Evolutionary conservation across 495 filamentous ascomycete species (phyloP).

Genomic region (Schizothecium vesticola): DNA sequence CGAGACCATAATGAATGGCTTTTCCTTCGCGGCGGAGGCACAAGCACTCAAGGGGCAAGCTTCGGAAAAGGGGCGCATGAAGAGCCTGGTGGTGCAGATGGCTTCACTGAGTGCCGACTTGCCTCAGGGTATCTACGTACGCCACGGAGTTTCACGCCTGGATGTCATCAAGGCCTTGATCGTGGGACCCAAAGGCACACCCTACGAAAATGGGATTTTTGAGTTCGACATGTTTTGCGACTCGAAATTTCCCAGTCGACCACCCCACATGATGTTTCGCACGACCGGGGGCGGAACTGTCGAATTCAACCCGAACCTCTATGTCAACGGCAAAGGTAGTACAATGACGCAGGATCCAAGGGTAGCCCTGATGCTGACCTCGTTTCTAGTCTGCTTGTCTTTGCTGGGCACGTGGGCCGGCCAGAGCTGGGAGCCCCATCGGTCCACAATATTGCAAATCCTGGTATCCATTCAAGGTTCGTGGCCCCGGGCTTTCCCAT

Average conservation of each 20-base stretch:
- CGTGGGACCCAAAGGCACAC: constrained; percentile 50
- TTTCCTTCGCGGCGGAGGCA: constrained; percentile 19
- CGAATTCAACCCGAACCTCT: constrained; percentile 57
- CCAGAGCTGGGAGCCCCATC: constrained; percentile 45
- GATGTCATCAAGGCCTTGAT: constrained; percentile 58
- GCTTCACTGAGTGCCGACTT: constrained; percentile 46
- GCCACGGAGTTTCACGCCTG: constrained; percentile 44
- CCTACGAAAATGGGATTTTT: constrained; percentile 58
- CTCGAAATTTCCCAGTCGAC: constrained; percentile 41
- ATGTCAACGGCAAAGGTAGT: constrained; percentile 50
- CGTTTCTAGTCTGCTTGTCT: constrained; percentile 49
- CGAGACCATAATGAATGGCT: constrained; percentile 26
- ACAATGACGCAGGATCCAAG: neutral
- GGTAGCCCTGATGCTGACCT: neutral
- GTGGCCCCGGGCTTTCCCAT: neutral
- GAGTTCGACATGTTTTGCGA: constrained; percentile 54
- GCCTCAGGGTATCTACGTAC: constrained; percentile 55
- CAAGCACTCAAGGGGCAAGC: neutral
- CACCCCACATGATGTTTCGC: constrained; percentile 48
- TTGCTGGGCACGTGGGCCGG: constrained; percentile 57
- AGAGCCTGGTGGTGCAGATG: constrained; percentile 47
- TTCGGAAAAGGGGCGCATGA: constrained; percentile 37
- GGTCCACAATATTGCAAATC: constrained; percentile 53
- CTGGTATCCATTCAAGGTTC: constrained; percentile 54
- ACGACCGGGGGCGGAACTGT: constrained; percentile 43